Evolutionary conservation across 352 stramenopile genomes (phyloP).

Genomic region (Phytophthora multivora): DNA sequence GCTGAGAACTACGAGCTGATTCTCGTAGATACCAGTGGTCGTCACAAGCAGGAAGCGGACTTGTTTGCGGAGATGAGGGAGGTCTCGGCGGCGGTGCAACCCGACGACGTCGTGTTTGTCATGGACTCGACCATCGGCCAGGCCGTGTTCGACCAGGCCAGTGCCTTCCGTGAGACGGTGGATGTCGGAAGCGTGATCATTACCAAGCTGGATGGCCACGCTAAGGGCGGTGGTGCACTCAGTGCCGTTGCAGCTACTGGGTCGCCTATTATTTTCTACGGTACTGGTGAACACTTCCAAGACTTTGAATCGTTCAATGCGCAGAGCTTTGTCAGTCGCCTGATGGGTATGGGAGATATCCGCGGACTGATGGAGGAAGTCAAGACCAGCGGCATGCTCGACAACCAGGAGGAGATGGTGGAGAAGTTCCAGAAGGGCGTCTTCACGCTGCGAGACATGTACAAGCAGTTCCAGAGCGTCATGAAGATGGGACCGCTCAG

Average conservation of each 20-base stretch:
- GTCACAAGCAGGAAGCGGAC: conserved; percentile 98
- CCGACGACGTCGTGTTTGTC: conserved; percentile 98
- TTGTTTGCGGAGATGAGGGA: conserved; percentile 99
- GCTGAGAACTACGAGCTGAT: conserved; percentile 99
- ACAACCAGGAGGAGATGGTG: conserved; percentile 96
- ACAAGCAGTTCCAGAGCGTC: conserved; percentile 98
- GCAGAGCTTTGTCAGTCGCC: conserved; percentile 97
- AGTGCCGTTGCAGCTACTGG: conserved; percentile 97
- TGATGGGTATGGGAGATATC: conserved; percentile 98
- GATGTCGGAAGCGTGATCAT: conserved; percentile 98
- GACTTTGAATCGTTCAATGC: conserved; percentile 99
- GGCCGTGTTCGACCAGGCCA: conserved; percentile 96
- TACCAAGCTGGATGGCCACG: conserved; percentile 99
- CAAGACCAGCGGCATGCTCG: conserved; percentile 88
- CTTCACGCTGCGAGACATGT: conserved; percentile 99
- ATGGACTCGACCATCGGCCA: conserved; percentile 99
- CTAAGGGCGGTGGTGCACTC: conserved; percentile 98
- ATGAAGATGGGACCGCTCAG: conserved; percentile 98
- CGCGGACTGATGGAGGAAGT: conserved; percentile 96
- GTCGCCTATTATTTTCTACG: conserved; percentile 98
- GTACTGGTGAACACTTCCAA: conserved; percentile 97
- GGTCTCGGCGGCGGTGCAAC: conserved; percentile 94
- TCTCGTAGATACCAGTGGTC: conserved; percentile 98
- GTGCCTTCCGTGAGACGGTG: conserved; percentile 95
- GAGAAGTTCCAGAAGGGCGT: conserved; percentile 95